Evolutionary conservation across 352 stramenopile genomes (phyloP).

Genomic region (Pythium brassicae): DNA sequence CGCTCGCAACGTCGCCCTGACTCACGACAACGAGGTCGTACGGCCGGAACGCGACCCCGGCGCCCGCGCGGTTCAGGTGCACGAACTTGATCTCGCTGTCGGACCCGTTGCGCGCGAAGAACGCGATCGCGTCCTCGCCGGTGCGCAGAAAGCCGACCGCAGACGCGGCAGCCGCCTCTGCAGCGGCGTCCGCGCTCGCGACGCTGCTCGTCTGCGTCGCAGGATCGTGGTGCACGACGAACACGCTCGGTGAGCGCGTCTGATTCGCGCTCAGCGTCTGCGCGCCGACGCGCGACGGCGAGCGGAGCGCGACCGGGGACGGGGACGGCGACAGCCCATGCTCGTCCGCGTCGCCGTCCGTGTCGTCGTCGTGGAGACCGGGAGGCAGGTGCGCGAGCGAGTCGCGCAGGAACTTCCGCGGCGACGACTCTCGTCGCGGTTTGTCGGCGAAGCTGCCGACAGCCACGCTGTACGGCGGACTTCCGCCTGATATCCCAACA

Average conservation of each 20-base stretch:
- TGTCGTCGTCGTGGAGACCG: constrained; percentile 10
- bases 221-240: constrained; percentile 42
- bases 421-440: constrained; percentile 49
- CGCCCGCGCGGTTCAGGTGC: constrained; percentile 83
- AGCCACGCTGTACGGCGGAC: neutral
- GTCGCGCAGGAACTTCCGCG: constrained; percentile 59
- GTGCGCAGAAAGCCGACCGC: constrained; percentile 58
- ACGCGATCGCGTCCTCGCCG: constrained; percentile 91
- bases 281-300: neutral
- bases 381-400: constrained; percentile 24
- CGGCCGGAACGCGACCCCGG: constrained; percentile 74
- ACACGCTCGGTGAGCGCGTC: constrained; percentile 34
- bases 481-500: neutral
- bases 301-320: constrained; percentile 8
- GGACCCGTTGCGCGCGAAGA: constrained; percentile 90
- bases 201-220: constrained; percentile 36
- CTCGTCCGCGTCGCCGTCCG: constrained; percentile 1
- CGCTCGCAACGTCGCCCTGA: constrained; percentile 67
- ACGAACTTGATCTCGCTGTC: constrained; percentile 94
- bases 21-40: constrained; percentile 91
- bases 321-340: neutral
- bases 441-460: constrained; percentile 9
- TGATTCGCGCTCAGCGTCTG: constrained; percentile 12
- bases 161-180: constrained; percentile 46
- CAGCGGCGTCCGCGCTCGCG: constrained; percentile 28